phyloP scores from a whole-genome alignment of 2,329 filamentous ascomycete species.

The Trichoderma semiorbis region DNA sequence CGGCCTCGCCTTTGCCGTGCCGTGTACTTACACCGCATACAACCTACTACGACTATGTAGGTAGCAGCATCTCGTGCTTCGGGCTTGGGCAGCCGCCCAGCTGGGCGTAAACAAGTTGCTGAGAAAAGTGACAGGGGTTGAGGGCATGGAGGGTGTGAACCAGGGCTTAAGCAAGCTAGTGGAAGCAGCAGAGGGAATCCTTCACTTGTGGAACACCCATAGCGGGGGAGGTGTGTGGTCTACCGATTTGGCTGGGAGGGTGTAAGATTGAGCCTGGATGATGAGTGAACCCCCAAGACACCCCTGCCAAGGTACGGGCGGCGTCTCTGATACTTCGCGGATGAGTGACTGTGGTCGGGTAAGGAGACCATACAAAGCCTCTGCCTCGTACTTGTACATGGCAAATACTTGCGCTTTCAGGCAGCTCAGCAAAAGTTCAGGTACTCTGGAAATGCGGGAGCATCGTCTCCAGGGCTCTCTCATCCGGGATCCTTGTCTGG shows the following conservation, averaged over 20 bases:
- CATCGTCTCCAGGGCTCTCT: background rate
- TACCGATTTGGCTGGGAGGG: background rate
- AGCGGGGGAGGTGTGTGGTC: background rate
- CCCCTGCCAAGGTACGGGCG: background rate
- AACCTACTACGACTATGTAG: background rate
- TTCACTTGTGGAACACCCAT: background rate
- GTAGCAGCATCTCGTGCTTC: background rate
- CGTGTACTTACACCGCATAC: background rate
- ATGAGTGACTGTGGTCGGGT: background rate
- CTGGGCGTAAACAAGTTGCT: background rate
- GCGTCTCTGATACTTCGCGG: background rate
- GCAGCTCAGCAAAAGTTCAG: background rate
- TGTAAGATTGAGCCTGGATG: background rate
- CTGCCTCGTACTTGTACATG: background rate
- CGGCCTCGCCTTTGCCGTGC: background rate
- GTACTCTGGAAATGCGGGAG: background rate
- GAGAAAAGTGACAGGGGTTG: background rate
- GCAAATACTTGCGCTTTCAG: background rate
- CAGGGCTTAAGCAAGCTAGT: background rate
- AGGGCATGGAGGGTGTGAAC: background rate
- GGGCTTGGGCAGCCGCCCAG: background rate
- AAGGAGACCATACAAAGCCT: background rate
- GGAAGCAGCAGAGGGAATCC: background rate
- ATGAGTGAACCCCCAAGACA: background rate
- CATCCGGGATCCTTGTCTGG: background rate